These are phyloP conservation scores for Fraxinus americana DNA, from an alignment of 257 asterid species.

Conservation along the genomic window DNA sequence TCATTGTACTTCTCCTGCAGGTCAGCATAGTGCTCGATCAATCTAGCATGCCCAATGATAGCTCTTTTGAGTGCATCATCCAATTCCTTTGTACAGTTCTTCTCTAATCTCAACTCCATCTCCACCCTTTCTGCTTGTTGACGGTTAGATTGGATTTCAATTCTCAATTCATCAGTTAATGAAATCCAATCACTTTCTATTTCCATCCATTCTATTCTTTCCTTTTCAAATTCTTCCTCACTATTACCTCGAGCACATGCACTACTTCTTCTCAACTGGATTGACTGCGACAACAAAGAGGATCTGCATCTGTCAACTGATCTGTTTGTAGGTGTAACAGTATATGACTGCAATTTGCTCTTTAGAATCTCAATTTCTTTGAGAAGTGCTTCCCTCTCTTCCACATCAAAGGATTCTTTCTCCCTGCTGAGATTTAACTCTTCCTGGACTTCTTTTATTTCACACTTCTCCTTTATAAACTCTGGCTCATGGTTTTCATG, in stretches of 20 bases:
- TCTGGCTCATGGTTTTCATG: conserved; percentile 49
- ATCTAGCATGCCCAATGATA: conserved; percentile 77
- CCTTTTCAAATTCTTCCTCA: conserved; percentile 82
- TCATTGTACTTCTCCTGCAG: conserved; percentile 88
- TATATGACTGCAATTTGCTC: conserved; percentile 53
- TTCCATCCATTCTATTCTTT: conserved; percentile 84
- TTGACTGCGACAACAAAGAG: conserved; percentile 78
- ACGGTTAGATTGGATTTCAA: conserved; percentile 74
- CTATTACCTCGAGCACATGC: conserved; percentile 40
- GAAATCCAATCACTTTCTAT: conserved; percentile 99
- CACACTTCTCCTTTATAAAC: conserved; percentile 52
- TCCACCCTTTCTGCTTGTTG: conserved; percentile 69
- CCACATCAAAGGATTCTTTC: conserved; percentile 37
- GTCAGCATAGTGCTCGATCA: conserved; percentile 90
- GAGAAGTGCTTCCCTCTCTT: conserved; percentile 71
- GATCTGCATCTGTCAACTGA: conserved; percentile 73
- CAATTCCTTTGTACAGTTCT: conserved; percentile 74
- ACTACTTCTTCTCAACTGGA: conserved; percentile 74
- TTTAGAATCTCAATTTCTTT: conserved; percentile 67
- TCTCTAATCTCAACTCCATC: conserved; percentile 76
- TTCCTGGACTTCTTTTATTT: conserved; percentile 56
- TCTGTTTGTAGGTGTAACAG: conserved; percentile 51
- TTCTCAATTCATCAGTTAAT: conserved; percentile 85
- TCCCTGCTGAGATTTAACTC: conserved; percentile 17
- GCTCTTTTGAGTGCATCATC: conserved; percentile 86